Base-by-base conservation (phyloP, 345 rosid genomes). In the Rhodomyrtus tomentosa region DNA sequence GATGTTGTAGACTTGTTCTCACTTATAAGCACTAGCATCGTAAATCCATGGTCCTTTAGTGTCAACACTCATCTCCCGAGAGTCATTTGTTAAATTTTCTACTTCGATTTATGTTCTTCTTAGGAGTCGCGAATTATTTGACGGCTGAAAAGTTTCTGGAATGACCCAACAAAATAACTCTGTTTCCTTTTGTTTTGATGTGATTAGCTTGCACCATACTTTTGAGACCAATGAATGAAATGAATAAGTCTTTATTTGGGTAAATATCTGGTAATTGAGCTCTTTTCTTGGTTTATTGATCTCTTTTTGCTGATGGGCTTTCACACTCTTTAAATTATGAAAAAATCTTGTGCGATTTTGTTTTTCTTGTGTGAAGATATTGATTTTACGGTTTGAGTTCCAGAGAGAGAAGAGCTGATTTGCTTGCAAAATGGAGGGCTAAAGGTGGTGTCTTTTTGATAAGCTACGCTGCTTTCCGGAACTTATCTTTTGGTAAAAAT, bases 391-490 rank as follows among this genome's bases (percentile, higher is more conserved):
- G 54, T 84, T 84, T 50, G 86, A 50, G 84, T 68, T 21, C 72
- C 88, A 98, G 99, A 92, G 99, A 98, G 80, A 93, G 93, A 87
- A 92, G 99, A 87, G 90, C 87, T 50, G 96, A 94, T 82, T 91
- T 93, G 91, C 92, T 96, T 83, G 90, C 88, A 45, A 98, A 96
- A 88, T 98, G 99, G 99, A 93, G 93, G 88, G 83, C 89, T 79
- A 98, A 96, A 89, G 99, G 99, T 82, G 99, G 99, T 45, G 89
- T 98, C 55, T 95, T 98, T 89, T 83, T 98, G 85, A 95, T 98
- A 86, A 96, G 99, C 88, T 98, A 98, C 86, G 42, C 95, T 84
- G 93, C 98, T 86, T 98, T 98, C 80, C 92, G 99, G 68, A 96
- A 98, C 91, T 91, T 98, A 87, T 94, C 96, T 83, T 85, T 95